A percentile compares a stretch with the other conserved stretches of the same genome.
phyloP scores from a whole-genome alignment of 148 eudicot genomes.

The Polygonum aviculare region DNA sequence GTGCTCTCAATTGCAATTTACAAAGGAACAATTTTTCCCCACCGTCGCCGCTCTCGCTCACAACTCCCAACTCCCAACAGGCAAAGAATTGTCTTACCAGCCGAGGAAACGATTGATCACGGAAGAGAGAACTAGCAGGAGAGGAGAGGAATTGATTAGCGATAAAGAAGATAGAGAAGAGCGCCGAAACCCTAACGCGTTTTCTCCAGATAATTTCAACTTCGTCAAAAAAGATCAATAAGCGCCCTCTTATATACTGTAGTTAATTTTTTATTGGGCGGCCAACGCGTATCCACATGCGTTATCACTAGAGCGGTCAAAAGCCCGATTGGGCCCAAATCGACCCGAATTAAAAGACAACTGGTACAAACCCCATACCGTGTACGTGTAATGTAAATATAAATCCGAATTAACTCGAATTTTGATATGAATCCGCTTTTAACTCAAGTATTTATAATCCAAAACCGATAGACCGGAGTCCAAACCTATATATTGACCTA shows the following conservation, averaged over 20 bases:
- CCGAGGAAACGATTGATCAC: not conserved
- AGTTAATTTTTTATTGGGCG: not conserved
- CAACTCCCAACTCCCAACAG: constrained; percentile 3
- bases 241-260: not conserved
- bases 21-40: not conserved
- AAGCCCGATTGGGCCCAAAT: too few relatives aligned
- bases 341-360: too few relatives aligned
- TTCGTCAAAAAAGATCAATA: not conserved
- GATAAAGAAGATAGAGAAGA: not conserved
- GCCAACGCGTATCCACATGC: not conserved
- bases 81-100: constrained; percentile 6
- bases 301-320: too few relatives aligned
- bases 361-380: too few relatives aligned
- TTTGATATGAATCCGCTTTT: too few relatives aligned
- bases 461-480: too few relatives aligned
- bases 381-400: too few relatives aligned
- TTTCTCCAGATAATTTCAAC: not conserved
- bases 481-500: too few relatives aligned
- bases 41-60: not conserved
- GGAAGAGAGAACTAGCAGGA: not conserved
- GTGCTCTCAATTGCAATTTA: not conserved
- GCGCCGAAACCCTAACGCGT: constrained; percentile 12
- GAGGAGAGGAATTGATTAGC: not conserved
- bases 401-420: too few relatives aligned
- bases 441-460: too few relatives aligned